Conservation (phyloP, 164 flowering plant species). For the Macadamia integrifolia region DNA sequence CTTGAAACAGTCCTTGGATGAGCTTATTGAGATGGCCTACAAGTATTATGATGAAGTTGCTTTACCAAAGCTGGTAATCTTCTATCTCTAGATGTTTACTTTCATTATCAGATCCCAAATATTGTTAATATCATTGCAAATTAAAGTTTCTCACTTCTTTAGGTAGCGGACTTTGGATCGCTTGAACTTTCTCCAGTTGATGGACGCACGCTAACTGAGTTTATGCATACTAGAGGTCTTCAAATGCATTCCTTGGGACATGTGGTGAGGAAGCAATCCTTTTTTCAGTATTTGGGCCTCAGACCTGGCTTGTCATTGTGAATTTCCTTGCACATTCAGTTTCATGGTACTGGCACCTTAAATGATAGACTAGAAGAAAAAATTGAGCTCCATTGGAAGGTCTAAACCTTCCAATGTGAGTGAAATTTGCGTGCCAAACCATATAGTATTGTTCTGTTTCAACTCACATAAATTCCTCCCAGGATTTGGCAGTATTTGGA, state of each 20-base stretch:
- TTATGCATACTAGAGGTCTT: constrained; percentile 92
- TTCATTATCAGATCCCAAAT: constrained; percentile 4
- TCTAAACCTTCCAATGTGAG: too few relatives aligned
- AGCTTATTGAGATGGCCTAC: constrained; percentile 60
- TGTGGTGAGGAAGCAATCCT: constrained; percentile 51
- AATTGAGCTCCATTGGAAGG: too few relatives aligned
- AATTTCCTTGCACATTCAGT: too few relatives aligned
- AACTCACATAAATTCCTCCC: too few relatives aligned
- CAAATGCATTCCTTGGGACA: constrained; percentile 83
- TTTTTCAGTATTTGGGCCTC: background rate
- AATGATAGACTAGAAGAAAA: too few relatives aligned
- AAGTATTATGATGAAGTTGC: constrained; percentile 82
- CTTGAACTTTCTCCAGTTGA: constrained; percentile 97
- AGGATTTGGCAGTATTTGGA: too few relatives aligned
- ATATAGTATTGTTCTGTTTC: too few relatives aligned
- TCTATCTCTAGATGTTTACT: background rate
- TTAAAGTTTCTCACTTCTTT: constrained; percentile 10
- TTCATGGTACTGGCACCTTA: too few relatives aligned
- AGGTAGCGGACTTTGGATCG: constrained; percentile 93
- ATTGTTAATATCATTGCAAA: background rate
- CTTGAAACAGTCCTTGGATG: constrained; percentile 52
- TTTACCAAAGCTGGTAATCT: constrained; percentile 81
- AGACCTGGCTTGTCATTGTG: too few relatives aligned
- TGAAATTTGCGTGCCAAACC: too few relatives aligned
- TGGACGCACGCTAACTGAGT: constrained; percentile 91